Base-by-base conservation (phyloP, 805 yeast species). In the Yamadazyma scolyti region DNA sequence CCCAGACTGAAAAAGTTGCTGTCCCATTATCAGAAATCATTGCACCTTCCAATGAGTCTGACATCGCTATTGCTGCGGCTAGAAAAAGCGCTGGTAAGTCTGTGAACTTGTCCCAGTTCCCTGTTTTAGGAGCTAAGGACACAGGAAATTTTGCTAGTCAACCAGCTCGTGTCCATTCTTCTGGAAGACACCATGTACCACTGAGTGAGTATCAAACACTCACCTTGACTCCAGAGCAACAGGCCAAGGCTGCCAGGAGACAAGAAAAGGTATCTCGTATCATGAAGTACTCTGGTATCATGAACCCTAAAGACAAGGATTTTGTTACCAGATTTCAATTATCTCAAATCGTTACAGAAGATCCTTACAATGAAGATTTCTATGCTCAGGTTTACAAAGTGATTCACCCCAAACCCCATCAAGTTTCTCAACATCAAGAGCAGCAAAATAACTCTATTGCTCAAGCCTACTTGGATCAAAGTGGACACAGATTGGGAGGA, bases 241-340 rank as follows among this genome's bases (percentile, higher is more conserved):
- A 80, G 53, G 80, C 75, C 42, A 72, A 77, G 44, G 65, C 78
- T 34, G 72, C 77, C 34, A 66, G 65, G 28, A 79, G 93, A 63
- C 86, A 80, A 42, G 80, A 79, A 37, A 82, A 84, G 54, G 88
- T 82, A 30, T 71, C 78, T 27, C 72, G 82, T 42, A 84, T 87
- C 47, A 71, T 83, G 52, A 79, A 77, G 50, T 86, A 81, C 63
- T 83, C 93, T 17, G 97, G 97, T 42, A 77, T 93, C 42, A 93
- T 93, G 98, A 86, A 88, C 48, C 95, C 96, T 36, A 84, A 90
- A 64, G 98, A 93, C 58, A 89, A 89, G 63, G 96, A 90, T 61
- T 88, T 85, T 52, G 90, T 93, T 29, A 87, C 96, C 25, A 75
- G 97, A 54, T 81, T 89, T 52, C 98, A 93, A 61, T 72, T 93